Evolutionary conservation across 169 alveolate genomes (phyloP), one percentile per base, ranked within the genome.

Genomic region (Cryptosporidium ubiquitum): DNA sequence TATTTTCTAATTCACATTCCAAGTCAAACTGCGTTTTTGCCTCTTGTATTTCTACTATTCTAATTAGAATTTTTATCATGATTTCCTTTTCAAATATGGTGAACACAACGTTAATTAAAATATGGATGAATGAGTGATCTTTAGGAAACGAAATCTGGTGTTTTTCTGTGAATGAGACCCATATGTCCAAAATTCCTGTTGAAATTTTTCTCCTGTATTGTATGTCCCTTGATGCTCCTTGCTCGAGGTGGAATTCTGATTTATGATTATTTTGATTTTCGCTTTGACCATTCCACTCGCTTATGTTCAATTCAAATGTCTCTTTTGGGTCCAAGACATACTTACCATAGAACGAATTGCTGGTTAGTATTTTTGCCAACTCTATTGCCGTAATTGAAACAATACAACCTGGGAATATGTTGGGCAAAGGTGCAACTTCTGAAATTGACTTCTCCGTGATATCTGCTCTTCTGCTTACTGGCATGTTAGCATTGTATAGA

Each of bases 1-100:
- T 64, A 29, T 79, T 79, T 40, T 58, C 89, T n/a, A 79, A 39
- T 31, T 79, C 89, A 20, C 89, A 79, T 39, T 79, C 89, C 47
- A 79, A 23, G 35, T 79, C 89, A 10, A 79, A 42, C 31, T 79
- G 89, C 2, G 89, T 58, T 35, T 64, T 40, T 2, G 37, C 10
- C 2, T 39, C 44, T 29, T 64, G 31, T 26, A 61, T 16, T 1
- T 39, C 71, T 12, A 64, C 58, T n/a, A 79, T 20, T 58, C 89
- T 58, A 12, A 61, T 7, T 20, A 79, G 75, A 23, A 79, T 42
- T 37, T 79, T 79, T 20, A 79, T 35, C 16, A 42, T 20, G 23
- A 79, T 61, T 18, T 79, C 51, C 20, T 64, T 58, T 10, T 79
- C 89, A n/a, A 79, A 79, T 9, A 79, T 58, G 20, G 57, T 12